Conservation (phyloP, 192 early-diverging fungal species). For the Dissophora globulifera region DNA sequence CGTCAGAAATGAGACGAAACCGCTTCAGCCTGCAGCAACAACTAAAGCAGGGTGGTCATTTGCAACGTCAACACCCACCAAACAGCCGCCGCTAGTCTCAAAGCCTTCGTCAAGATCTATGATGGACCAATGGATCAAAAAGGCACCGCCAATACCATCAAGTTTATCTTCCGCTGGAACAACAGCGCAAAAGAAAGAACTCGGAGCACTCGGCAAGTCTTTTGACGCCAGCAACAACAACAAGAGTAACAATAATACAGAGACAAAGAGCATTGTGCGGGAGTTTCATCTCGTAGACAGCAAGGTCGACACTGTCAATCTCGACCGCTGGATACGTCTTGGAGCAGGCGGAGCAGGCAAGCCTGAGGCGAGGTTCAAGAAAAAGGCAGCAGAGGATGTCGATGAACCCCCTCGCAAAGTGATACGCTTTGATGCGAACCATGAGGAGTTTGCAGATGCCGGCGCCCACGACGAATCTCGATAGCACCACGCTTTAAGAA, state of each 20-base stretch:
- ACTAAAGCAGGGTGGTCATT: no score
- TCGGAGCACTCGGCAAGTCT: no score
- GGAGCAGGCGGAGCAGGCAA: no score
- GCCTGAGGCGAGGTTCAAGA: no score
- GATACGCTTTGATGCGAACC: constrained; percentile 23
- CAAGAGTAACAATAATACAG: neutral
- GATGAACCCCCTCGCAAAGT: neutral
- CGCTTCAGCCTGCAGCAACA: neutral
- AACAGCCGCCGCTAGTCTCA: neutral
- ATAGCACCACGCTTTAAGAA: no score
- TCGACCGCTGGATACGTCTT: constrained; percentile 39
- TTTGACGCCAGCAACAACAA: neutral
- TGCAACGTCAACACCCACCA: no score
- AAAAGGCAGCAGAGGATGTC: neutral
- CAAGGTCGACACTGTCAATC: constrained; percentile 14
- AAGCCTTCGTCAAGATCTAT: constrained; percentile 1
- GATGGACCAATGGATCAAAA: constrained; percentile 16
- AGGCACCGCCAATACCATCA: constrained; percentile 1
- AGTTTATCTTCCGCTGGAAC: no score
- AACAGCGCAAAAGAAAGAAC: no score
- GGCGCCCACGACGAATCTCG: no score
- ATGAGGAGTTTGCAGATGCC: constrained; percentile 7
- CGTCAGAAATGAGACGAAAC: neutral
- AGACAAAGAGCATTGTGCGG: constrained; percentile 1
- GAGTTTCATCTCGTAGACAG: constrained; percentile 16